phyloP scores from a whole-genome alignment of 225 moss, liverwort and hornwort genomes.

The Polytrichum commune region DNA sequence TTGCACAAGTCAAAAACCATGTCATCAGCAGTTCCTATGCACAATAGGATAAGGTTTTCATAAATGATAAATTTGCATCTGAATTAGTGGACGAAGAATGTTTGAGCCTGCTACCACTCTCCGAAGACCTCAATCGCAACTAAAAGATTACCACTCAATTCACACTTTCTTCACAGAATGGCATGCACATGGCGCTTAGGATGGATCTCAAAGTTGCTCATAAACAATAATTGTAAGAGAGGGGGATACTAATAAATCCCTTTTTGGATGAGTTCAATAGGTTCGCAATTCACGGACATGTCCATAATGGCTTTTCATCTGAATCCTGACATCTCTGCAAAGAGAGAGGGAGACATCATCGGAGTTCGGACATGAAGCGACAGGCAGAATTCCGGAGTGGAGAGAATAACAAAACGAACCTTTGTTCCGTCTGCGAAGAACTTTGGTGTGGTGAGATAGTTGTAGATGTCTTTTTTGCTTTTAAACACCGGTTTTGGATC shows the following conservation, averaged over 20 bases:
- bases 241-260: too few species aligned
- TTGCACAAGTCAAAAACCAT: background rate
- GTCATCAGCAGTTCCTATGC: background rate
- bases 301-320: too few species aligned
- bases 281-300: too few species aligned
- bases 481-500: slow-evolving; percentile 3
- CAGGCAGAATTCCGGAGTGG: background rate
- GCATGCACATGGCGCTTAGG: too few species aligned
- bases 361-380: background rate
- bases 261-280: too few species aligned
- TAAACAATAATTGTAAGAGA: too few species aligned
- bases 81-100: too few species aligned
- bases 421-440: slow-evolving; percentile 19
- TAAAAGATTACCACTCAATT: too few species aligned
- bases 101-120: too few species aligned
- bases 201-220: too few species aligned
- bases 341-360: background rate
- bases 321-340: background rate
- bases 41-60: background rate
- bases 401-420: slow-evolving; percentile 11
- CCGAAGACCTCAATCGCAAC: too few species aligned
- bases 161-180: too few species aligned
- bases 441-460: slow-evolving; percentile 22
- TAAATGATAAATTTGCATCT: background rate
- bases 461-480: slow-evolving; percentile 29